Evolutionary conservation across 257 asterid species (phyloP), one percentile per base, ranked within the genome.

Genomic region (Solanum lycopersicoides): DNA sequence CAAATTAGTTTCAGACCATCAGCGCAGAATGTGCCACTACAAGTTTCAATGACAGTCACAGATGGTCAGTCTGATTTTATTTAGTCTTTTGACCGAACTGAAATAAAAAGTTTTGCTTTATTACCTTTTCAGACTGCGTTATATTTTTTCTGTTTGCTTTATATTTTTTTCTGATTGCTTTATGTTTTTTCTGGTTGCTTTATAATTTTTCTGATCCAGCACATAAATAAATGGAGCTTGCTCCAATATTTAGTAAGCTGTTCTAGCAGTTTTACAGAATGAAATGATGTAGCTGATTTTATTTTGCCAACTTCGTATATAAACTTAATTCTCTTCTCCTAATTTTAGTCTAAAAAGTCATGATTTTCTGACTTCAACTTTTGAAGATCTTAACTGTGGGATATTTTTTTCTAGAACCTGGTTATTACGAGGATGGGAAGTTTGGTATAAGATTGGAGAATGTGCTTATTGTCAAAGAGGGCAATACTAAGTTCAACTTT

Each of bases 371-470:
- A 42, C 88, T 79, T 74, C 77, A 71, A 34, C 87, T 34, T 28
- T 87, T 37, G 23, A 71, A 69, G 23, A 34, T 71, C 86, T 77
- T 42, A 65, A 83, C 53, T 87, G 76, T 77, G 79, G 76, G 88
- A 35, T 83, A 86, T 83, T 74, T 16, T 85, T 82, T 90, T 88
- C 80, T 93, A 97, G 99, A 97, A 92, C 99, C 99, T 72, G 99
- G 99, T 83, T 97, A 96, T 88, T 97, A 97, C 2, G 99, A 97
- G 94, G 99, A 95, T 84, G 99, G 99, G 56, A 94, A 95, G 42
- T 97, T 97, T 86, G 99, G 99, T 82, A 87, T 97, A 91, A 93
- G 99, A 91, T 88, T 96, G 92, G 99, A 97, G 93, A 97, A 96
- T 89, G 99, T 97, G 88, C 99, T 95, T 65, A 89, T 97, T 12